Base-by-base conservation (phyloP, 2,329 filamentous ascomycete genomes). In the Thermoascus crustaceus region DNA sequence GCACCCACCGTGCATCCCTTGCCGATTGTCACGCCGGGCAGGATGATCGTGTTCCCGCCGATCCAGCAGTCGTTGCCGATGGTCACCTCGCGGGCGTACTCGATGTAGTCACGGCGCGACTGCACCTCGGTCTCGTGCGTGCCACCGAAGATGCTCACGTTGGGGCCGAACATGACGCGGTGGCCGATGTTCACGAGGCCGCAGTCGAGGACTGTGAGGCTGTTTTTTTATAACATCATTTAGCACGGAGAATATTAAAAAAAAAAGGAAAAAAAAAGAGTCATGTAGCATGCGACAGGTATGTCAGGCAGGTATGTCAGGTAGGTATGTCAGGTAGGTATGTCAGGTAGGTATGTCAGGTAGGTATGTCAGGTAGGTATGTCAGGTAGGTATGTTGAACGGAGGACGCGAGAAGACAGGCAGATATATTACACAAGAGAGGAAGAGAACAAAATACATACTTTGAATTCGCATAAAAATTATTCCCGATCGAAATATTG, bases 401-500 rank as follows among this genome's bases (percentile, higher is more conserved):
- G n/a, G n/a, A n/a, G n/a, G n/a, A n/a, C n/a, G n/a, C n/a, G n/a
- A n/a, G n/a, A n/a, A n/a, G n/a, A n/a, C n/a, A n/a, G n/a, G n/a
- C n/a, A n/a, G 24, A 11, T 16, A 9, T 14, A 16, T 4, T 9
- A 16, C n/a, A 29, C 3, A 7, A 10, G 18, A 17, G n/a, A 17
- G 13, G 4, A 5, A 10, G n/a, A 4, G n/a, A 29, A 7, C 9
- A 5, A 16, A 5, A 9, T 9, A 39, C 25, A 10, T 29, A 29
- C 26, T 40, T 40, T 21, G 39, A 42, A 27, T 42, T 42, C 7
- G 73, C 67, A 45, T 79, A 82, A 50, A 80, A 78, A 6, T 66
- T 58, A 25, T 73, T 61, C 4, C 78, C 78, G 0, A 80, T 60
- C 3, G 58, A 63, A 40, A 80, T 70, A 46, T 81, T 82, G 56